Base-by-base conservation (phyloP, 805 yeast genomes). In the Candida maris region DNA sequence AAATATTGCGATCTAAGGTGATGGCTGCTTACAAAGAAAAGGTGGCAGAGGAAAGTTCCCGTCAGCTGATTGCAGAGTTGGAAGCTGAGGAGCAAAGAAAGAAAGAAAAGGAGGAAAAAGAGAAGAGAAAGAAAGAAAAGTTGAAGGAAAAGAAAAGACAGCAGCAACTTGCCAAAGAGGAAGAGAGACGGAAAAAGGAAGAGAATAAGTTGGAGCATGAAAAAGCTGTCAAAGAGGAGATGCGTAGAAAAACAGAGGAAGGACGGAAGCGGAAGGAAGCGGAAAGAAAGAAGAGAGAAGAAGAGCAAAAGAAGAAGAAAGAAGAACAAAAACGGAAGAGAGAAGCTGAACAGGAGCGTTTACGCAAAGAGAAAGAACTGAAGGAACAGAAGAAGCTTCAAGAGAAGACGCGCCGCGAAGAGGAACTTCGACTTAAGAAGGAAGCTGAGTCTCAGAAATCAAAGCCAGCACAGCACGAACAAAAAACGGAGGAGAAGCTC, bases 21-120 rank as follows among this genome's bases (percentile, higher is more conserved):
- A 68, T 84, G 51, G 76, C 73, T 20, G 85, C 95, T 0, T 88
- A 81, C 54, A 83, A 84, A 43, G 89, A 82, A 49, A 82, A 78
- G 45, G 75, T 83, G 32, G 89, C 95, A 9, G 86, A 82, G 41
- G 93, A 84, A 49, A 70, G 81, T 39, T 72, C 82, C 8, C 64
- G 70, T 39, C 74, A 71, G 41, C 67, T 83, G 44, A 67, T 83
- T 41, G 77, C 72, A 52, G 91, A 83, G 51, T 64, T 82, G 30
- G 88, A 82, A 46, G 80, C 77, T 6, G 91, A 81, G 58, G 81
- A 79, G 44, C 64, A 63, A 32, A 76, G 78, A 30, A 74, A 78
- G 57, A 78, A 73, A 52, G 84, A 76, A 34, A 76, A 73, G 42
- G 85, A 80, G 49, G 75, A 79, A 54, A 79, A 78, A 56, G 81